A percentile compares a stretch with the other conserved stretches of the same genome.
Conservation (phyloP, 768 basidiomycete species). For the Tulasnella sp. region DNA sequence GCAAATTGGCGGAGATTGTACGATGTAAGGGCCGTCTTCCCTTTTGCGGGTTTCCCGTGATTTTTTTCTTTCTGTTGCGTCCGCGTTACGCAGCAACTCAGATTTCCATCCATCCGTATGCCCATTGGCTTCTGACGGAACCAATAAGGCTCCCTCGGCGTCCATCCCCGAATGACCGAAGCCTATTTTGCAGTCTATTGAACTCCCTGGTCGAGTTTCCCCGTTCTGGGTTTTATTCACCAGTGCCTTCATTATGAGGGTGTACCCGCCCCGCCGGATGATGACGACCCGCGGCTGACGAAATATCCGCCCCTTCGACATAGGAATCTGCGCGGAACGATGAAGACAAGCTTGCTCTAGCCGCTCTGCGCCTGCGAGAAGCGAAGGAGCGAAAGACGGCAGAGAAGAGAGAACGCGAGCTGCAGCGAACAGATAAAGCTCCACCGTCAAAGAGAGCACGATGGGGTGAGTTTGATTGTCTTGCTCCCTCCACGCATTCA, state of each 20-base stretch:
- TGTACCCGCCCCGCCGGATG: background rate
- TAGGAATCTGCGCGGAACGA: slow-evolving; percentile 53
- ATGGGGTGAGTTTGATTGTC: background rate
- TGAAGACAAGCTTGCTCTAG: slow-evolving; percentile 63
- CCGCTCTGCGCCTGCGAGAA: slow-evolving; percentile 57
- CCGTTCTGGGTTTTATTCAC: background rate
- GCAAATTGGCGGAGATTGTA: slow-evolving; percentile 61
- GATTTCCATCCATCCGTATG: background rate
- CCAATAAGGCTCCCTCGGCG: background rate
- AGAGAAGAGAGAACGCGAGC: slow-evolving; percentile 70
- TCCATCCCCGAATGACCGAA: slow-evolving; percentile 10
- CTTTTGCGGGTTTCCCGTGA: background rate
- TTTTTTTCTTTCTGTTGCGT: background rate
- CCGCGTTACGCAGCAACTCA: background rate
- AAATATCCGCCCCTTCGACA: background rate
- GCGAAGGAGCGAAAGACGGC: slow-evolving; percentile 68
- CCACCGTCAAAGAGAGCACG: slow-evolving; percentile 62
- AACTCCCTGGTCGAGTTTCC: background rate
- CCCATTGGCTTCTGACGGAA: background rate
- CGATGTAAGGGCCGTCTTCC: background rate
- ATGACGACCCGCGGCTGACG: background rate
- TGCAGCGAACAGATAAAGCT: slow-evolving; percentile 67
- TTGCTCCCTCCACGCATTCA: background rate
- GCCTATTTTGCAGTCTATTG: background rate
- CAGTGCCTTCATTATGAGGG: background rate